Conservation (phyloP, 2,329 filamentous ascomycete genomes). For the Xylogone sp. region DNA sequence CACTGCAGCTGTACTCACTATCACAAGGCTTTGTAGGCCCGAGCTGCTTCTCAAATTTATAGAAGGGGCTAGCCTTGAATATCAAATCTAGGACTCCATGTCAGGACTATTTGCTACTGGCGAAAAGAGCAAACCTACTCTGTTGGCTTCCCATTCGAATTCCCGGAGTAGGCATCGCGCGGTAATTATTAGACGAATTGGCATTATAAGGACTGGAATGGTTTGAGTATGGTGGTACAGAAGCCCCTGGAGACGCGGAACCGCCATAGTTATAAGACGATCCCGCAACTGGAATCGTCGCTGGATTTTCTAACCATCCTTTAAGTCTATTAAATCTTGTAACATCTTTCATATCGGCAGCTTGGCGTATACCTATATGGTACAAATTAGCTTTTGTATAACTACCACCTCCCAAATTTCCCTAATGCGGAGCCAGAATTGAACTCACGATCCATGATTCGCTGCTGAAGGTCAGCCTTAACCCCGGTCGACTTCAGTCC, state of each 20-base stretch:
- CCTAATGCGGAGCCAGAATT: background rate
- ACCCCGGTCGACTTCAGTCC: slow-evolving; percentile 75
- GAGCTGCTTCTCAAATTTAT: slow-evolving; percentile 63
- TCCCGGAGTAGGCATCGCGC: background rate
- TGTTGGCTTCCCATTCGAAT: slow-evolving; percentile 4
- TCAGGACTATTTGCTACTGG: slow-evolving; percentile 9
- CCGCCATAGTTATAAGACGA: slow-evolving; percentile 6
- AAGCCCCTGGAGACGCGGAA: slow-evolving; percentile 13
- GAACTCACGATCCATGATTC: slow-evolving; percentile 73
- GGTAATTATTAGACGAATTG: background rate
- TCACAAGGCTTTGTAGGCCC: slow-evolving; percentile 66
- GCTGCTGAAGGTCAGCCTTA: slow-evolving; percentile 76
- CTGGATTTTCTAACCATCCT: slow-evolving; percentile 20
- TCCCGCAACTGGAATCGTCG: slow-evolving; percentile 1
- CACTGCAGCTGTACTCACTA: slow-evolving; percentile 46
- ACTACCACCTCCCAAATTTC: no score
- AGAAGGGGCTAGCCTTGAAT: slow-evolving; percentile 84
- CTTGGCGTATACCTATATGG: slow-evolving; percentile 16
- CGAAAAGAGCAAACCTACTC: background rate
- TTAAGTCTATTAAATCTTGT: slow-evolving; percentile 22
- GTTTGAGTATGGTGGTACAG: background rate
- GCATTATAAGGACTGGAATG: slow-evolving; percentile 2
- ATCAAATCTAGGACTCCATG: slow-evolving; percentile 30
- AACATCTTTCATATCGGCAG: slow-evolving; percentile 17
- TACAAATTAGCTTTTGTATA: background rate